Evolutionary conservation across 129 eudicot species (phyloP).

Genomic region (Sambucus nigra): DNA sequence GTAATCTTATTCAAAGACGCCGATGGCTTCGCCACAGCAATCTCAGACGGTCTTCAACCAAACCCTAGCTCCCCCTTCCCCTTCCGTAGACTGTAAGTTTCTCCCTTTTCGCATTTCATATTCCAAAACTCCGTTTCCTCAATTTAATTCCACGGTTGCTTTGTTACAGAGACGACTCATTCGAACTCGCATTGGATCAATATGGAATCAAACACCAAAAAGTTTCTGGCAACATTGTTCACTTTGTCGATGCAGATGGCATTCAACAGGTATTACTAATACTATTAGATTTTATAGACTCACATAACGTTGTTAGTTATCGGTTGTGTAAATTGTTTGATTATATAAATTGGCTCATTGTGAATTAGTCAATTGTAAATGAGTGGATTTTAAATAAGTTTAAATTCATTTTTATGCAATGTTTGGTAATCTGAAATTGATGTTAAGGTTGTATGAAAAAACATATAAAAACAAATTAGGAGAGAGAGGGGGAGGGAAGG

Average conservation of each 20-base stretch:
- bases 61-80: constrained; percentile 27
- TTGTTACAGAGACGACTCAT: constrained; percentile 44
- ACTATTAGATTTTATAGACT: neutral
- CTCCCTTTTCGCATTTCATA: neutral
- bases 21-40: constrained; percentile 44
- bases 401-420: no score
- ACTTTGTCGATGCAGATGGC: constrained; percentile 47
- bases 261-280: constrained; percentile 38
- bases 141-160: neutral
- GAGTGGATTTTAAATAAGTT: no score
- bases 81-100: constrained; percentile 34
- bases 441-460: no score
- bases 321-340: no score
- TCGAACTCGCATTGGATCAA: constrained; percentile 43
- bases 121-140: neutral
- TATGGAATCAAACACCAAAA: constrained; percentile 48
- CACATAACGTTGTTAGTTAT: no score
- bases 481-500: no score
- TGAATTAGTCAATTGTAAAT: no score
- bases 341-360: no score
- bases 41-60: constrained; percentile 45
- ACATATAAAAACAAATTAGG: no score
- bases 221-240: constrained; percentile 45
- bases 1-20: constrained; percentile 41
- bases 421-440: no score